These are phyloP conservation scores for Singerocomus inundabilis DNA, from an alignment of 1,284 basidiomycete species.

Conservation along the genomic window DNA sequence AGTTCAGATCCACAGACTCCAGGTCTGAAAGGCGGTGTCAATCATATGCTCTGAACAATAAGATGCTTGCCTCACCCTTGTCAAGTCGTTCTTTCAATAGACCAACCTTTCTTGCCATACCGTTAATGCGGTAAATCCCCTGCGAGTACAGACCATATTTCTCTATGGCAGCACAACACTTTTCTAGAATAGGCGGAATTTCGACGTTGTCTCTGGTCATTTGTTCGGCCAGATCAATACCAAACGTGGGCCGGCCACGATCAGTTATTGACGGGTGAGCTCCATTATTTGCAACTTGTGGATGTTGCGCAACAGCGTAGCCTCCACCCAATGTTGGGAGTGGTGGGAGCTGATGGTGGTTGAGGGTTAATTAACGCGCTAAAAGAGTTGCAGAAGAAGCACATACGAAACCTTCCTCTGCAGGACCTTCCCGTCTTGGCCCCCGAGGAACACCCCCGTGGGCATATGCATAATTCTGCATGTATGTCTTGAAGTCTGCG, in stretches of 20 bases:
- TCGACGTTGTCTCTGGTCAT: slow-evolving; percentile 88
- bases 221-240: slow-evolving; percentile 89
- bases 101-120: slow-evolving; percentile 86
- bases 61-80: slow-evolving; percentile 52
- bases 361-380: slow-evolving; percentile 5
- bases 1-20: slow-evolving; percentile 79
- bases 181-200: slow-evolving; percentile 84
- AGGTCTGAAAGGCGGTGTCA: slow-evolving; percentile 57
- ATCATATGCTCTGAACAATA: neutral
- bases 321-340: slow-evolving; percentile 46
- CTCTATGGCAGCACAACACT: slow-evolving; percentile 92
- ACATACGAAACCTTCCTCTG: slow-evolving; percentile 85
- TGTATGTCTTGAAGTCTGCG: slow-evolving; percentile 92
- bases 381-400: slow-evolving; percentile 12
- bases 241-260: slow-evolving; percentile 78
- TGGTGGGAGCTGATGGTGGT: slow-evolving; percentile 54
- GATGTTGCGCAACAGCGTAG: slow-evolving; percentile 28
- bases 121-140: slow-evolving; percentile 93
- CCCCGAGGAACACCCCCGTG: slow-evolving; percentile 66
- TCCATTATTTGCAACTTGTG: slow-evolving; percentile 28
- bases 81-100: slow-evolving; percentile 85
- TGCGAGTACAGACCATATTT: slow-evolving; percentile 80
- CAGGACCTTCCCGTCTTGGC: slow-evolving; percentile 78
- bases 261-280: slow-evolving; percentile 47
- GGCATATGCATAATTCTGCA: slow-evolving; percentile 94